Evolutionary conservation across 2,329 filamentous ascomycete species (phyloP), one percentile per base, ranked within the genome.

Genomic region (Talaromyces sp.): DNA sequence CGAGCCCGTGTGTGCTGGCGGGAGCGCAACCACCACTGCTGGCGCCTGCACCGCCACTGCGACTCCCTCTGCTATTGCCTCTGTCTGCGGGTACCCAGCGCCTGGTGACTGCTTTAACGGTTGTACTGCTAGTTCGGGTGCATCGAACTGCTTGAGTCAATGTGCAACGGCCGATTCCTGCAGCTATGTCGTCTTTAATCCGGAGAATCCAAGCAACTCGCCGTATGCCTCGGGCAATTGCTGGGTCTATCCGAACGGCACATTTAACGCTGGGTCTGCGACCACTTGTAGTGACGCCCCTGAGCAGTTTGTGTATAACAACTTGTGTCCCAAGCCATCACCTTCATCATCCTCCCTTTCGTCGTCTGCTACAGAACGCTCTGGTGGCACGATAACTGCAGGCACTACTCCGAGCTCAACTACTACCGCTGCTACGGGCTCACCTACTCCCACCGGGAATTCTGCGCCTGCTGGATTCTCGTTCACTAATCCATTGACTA

Each of bases 161-260:
- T 73, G 70, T 62, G 66, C 65, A 54, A 59, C 69, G 65, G 60
- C 65, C 31, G 69, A 71, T 53, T 57, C 61, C 12, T 73, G 71
- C 67, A 66, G 56, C 62, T 72, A 68, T 60, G 70, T 57, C 52
- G 66, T 72, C 64, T 73, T 70, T 63, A 69, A 69, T 40, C 58
- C 69, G 54, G 16, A 55, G 0, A 65, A 68, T 64, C 1, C 18
- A 7, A 47, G 23, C 51, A 56, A 67, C 56, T 67, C 67, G 58
- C 69, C 63, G 16, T 70, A 71, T 60, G 51, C 54, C 31, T 14
- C 60, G 2, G 71, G 71, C 42, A 68, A 3, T 59, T 73, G 71
- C 67, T 73, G 71, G 71, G 62, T 73, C 31, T 73, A 72, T 63
- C 60, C 70, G 12, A 64, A 67, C 36, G 70, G 70, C 65, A 66